Evolutionary conservation across 768 basidiomycete species (phyloP).

Genomic region (Lentinus brumalis): DNA sequence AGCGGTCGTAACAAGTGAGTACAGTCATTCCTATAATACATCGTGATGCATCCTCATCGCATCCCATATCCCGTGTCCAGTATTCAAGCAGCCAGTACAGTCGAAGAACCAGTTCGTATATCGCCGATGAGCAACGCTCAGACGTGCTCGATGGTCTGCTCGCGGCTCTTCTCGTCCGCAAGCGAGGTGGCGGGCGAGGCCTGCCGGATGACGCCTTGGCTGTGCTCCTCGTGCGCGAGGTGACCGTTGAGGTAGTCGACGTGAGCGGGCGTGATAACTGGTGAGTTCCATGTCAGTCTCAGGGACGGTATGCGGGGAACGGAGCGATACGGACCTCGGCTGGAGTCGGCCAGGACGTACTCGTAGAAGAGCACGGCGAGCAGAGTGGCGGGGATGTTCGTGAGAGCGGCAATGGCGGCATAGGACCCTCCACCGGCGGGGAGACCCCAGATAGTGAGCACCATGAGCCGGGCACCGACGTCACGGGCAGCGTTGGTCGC

Average conservation of each 20-base stretch:
- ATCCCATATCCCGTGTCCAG: neutral
- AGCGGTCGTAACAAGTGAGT: neutral
- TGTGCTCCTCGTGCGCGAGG: constrained; percentile 28
- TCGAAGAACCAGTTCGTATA: neutral
- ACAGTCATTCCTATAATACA: constrained; percentile 6
- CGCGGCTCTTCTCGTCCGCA: constrained; percentile 11
- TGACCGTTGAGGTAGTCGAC: constrained; percentile 24
- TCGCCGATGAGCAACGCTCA: neutral
- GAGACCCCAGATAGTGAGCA: constrained; percentile 61
- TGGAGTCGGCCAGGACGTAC: constrained; percentile 56
- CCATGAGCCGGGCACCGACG: constrained; percentile 60
- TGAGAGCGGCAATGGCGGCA: constrained; percentile 63
- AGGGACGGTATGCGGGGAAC: neutral
- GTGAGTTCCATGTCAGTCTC: constrained; percentile 2
- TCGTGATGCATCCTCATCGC: neutral
- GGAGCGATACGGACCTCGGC: constrained; percentile 47
- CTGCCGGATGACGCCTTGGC: constrained; percentile 11
- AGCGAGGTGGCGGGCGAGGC: neutral
- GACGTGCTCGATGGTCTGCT: constrained; percentile 19
- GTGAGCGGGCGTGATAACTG: constrained; percentile 26
- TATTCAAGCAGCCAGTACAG: neutral
- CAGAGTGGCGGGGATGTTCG: constrained; percentile 65
- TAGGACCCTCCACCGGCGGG: constrained; percentile 55
- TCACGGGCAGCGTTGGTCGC: constrained; percentile 70
- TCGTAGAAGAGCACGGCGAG: constrained; percentile 57